Evolutionary conservation across 2,329 filamentous ascomycete genomes (phyloP).

Genomic region (Plectosphaerella cucumerina): DNA sequence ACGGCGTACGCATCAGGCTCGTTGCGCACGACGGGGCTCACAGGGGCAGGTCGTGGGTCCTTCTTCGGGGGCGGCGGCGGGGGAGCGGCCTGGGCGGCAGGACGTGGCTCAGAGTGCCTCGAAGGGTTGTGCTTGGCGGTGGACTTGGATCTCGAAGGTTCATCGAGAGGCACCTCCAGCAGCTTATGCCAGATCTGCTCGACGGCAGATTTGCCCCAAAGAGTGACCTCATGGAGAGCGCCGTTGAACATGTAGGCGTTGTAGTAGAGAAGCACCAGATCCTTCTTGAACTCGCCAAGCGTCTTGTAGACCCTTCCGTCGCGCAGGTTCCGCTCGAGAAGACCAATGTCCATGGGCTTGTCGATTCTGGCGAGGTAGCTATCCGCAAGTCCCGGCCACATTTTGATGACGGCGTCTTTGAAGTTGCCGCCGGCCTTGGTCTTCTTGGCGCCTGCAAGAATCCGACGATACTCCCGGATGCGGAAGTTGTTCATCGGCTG

Average conservation of each 20-base stretch:
- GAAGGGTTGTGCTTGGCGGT: conserved; percentile 39
- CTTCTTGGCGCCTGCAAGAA: conserved; percentile 76
- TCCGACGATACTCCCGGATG: conserved; percentile 58
- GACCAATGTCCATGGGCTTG: conserved; percentile 77
- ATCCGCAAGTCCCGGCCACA: conserved; percentile 72
- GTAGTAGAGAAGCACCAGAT: conserved; percentile 72
- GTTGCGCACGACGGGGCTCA: conserved; percentile 19
- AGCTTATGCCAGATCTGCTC: conserved; percentile 47
- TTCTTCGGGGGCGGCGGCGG: conserved; percentile 19
- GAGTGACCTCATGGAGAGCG: conserved; percentile 66
- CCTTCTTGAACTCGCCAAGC: conserved; percentile 68
- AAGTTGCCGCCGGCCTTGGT: conserved; percentile 77
- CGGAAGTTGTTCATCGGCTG: conserved; percentile 44
- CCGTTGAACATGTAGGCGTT: conserved; percentile 87
- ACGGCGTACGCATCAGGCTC: conserved; percentile 61
- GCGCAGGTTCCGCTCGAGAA: conserved; percentile 78
- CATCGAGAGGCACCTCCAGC: conserved; percentile 39
- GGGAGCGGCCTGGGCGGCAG: conserved; percentile 31
- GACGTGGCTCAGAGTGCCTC: conserved; percentile 40
- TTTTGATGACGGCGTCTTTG: conserved; percentile 68
- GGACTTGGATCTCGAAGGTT: conserved; percentile 56
- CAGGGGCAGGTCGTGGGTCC: conserved; percentile 9
- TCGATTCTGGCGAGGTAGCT: conserved; percentile 67
- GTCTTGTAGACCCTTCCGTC: conserved; percentile 59
- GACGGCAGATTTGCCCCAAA: conserved; percentile 49